phyloP scores from a whole-genome alignment of 2,329 filamentous ascomycete species.

The Cytospora chrysosperma region DNA sequence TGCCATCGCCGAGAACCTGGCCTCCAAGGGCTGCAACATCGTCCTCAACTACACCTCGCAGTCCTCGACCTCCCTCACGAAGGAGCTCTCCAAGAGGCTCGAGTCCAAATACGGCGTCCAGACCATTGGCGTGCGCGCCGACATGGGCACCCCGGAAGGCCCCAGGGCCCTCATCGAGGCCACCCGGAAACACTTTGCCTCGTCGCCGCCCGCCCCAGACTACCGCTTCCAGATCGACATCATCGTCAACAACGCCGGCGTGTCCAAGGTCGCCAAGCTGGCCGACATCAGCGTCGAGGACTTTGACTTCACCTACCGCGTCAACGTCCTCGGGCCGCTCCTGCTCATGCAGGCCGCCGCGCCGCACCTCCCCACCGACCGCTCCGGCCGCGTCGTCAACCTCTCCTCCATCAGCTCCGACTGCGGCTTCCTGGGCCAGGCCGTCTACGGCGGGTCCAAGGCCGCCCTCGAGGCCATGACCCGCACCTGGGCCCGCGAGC shows the following conservation, averaged over 20 bases:
- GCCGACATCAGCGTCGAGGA: constrained; percentile 62
- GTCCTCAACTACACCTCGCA: constrained; percentile 67
- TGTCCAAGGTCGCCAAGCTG: constrained; percentile 63
- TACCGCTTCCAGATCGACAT: constrained; percentile 71
- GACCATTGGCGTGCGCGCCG: constrained; percentile 66
- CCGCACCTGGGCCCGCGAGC: constrained; percentile 57
- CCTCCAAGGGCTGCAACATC: constrained; percentile 67
- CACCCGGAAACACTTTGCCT: constrained; percentile 57
- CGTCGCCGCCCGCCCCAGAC: constrained; percentile 38
- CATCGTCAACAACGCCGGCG: constrained; percentile 82
- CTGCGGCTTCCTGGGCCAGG: constrained; percentile 53
- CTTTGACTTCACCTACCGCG: constrained; percentile 70
- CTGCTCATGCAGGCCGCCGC: constrained; percentile 72
- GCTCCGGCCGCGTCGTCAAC: constrained; percentile 57
- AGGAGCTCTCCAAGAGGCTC: constrained; percentile 64
- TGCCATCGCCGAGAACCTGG: constrained; percentile 65
- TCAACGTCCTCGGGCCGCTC: constrained; percentile 81
- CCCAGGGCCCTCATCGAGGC: constrained; percentile 59
- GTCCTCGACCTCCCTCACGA: constrained; percentile 42
- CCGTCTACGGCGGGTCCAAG: constrained; percentile 58
- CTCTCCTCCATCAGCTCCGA: constrained; percentile 55
- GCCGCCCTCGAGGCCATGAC: constrained; percentile 60
- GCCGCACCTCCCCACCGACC: constrained; percentile 68
- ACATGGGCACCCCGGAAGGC: constrained; percentile 63
- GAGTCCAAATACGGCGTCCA: constrained; percentile 56